Evolutionary conservation across 202 grass and related monocot genomes (phyloP).

Genomic region (Saccharum hybrid): DNA sequence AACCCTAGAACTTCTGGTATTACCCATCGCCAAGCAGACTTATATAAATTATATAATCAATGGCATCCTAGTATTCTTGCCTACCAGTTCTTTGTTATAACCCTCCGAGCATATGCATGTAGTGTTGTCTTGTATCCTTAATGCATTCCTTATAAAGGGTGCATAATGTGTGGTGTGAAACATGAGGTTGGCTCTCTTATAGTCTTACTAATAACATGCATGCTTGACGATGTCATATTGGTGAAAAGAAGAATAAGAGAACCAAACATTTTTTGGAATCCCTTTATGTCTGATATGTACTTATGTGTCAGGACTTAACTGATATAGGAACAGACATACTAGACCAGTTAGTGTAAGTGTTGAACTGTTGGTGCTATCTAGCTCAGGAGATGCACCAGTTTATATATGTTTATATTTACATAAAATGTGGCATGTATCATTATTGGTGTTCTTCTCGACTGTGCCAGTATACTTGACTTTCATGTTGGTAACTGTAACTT

Average conservation of each 20-base stretch:
- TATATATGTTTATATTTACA: background rate
- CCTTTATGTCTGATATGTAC: background rate
- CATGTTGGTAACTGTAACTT: constrained; percentile 26
- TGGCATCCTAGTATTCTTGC: background rate
- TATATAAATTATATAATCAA: constrained; percentile 12
- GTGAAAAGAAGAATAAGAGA: background rate
- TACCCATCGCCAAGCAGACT: background rate
- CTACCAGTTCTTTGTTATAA: background rate
- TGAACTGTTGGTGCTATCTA: background rate
- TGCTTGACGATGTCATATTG: background rate
- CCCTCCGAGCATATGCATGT: background rate
- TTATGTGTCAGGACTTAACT: background rate
- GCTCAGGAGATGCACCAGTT: background rate
- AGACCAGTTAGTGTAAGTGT: background rate
- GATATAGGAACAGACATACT: background rate
- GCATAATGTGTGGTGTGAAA: background rate
- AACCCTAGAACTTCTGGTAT: background rate
- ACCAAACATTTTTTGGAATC: background rate
- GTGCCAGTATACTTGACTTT: constrained; percentile 8
- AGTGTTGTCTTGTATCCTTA: background rate
- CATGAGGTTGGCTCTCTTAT: background rate
- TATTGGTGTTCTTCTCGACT: constrained; percentile 22
- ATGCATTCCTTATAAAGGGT: background rate
- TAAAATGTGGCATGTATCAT: background rate
- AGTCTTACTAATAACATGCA: background rate